Evolutionary conservation across 441 rosid genomes (phyloP).

Genomic region (Euphorbia celastroides): DNA sequence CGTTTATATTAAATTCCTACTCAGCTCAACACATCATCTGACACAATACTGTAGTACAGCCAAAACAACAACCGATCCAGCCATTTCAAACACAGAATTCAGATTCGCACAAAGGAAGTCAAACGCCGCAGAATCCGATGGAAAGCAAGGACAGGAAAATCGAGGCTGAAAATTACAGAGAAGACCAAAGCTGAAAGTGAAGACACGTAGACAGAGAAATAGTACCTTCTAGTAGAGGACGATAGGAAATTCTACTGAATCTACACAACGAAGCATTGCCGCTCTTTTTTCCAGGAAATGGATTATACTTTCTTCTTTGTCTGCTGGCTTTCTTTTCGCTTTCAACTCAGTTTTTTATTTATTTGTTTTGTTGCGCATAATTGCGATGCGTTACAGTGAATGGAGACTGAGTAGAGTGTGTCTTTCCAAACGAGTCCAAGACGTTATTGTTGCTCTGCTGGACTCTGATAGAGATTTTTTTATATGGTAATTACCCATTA

Average conservation of each 20-base stretch:
- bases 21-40: constrained; percentile 8
- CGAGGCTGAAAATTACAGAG: neutral
- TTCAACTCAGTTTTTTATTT: neutral
- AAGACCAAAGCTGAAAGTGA: neutral
- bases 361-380: neutral
- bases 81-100: constrained; percentile 13
- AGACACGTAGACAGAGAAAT: neutral
- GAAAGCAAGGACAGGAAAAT: neutral
- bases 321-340: constrained; percentile 4
- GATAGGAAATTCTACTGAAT: constrained; percentile 18
- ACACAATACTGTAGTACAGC: neutral
- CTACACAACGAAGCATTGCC: constrained; percentile 20
- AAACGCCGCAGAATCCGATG: constrained; percentile 12
- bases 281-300: constrained; percentile 17
- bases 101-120: constrained; percentile 14
- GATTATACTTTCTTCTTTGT: constrained; percentile 17
- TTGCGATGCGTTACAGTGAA: neutral
- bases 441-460: constrained; percentile 25
- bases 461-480: constrained; percentile 13
- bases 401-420: constrained; percentile 6
- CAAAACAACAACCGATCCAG: constrained; percentile 21
- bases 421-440: constrained; percentile 19
- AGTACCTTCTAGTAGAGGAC: constrained; percentile 20
- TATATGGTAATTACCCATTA: neutral
- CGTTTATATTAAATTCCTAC: neutral